Conservation (phyloP, 129 eudicot genomes). For the Flaveria linearis region DNA sequence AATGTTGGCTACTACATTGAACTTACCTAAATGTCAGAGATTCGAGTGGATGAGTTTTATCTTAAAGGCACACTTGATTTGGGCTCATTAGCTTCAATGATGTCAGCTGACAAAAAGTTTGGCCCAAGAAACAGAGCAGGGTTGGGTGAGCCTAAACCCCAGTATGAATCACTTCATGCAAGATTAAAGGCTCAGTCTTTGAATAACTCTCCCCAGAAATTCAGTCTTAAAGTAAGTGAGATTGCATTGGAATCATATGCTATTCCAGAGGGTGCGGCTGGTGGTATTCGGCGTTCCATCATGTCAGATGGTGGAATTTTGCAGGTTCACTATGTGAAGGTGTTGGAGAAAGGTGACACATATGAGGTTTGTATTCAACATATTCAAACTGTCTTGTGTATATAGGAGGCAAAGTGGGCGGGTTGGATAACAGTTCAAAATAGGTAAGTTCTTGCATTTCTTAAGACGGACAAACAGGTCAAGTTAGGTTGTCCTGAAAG, state of each 20-base stretch:
- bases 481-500: constrained; percentile 5
- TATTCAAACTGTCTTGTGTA: background rate
- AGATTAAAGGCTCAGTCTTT: constrained; percentile 57
- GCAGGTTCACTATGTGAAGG: constrained; percentile 88
- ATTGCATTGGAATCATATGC: constrained; percentile 55
- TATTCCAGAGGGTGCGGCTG: constrained; percentile 95
- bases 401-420: background rate
- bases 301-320: constrained; percentile 82
- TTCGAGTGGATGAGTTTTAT: constrained; percentile 73
- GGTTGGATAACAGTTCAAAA: background rate
- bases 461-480: background rate
- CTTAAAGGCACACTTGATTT: constrained; percentile 88
- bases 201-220: constrained; percentile 48
- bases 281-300: constrained; percentile 71
- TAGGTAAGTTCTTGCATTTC: background rate
- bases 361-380: constrained; percentile 63
- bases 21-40: constrained; percentile 78
- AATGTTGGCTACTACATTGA: constrained; percentile 59
- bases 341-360: constrained; percentile 95
- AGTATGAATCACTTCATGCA: constrained; percentile 81
- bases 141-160: constrained; percentile 71
- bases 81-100: constrained; percentile 93
- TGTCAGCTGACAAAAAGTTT: constrained; percentile 67
- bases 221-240: constrained; percentile 76
- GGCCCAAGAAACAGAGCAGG: constrained; percentile 57